Evolutionary conservation across 2,329 filamentous ascomycete species (phyloP), one percentile per base, ranked within the genome.

Genomic region (Colletotrichum viniferum): DNA sequence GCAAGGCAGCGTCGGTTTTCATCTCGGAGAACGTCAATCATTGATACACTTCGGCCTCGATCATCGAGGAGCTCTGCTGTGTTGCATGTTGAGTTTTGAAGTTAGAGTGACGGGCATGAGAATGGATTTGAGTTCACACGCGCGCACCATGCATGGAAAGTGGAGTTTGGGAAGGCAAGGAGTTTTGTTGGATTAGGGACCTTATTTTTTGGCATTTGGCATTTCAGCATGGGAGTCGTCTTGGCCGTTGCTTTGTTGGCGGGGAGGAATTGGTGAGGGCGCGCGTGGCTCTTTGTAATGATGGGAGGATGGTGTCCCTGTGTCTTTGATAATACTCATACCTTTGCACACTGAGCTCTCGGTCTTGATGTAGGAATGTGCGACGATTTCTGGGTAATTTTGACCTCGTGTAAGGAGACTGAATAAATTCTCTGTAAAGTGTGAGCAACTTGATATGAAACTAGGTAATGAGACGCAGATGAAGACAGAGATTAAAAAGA

Each of bases 71-170:
- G 58, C 63, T 69, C 70, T 14, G 36, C 34, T 10, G 18, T 76
- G 58, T 60, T 65, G 48, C 73, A 76, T 56, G 58, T 76, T 64
- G 73, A 76, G 34, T 76, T 76, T 73, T 76, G 28, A 69, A 52
- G n/a, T 24, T 13, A n/a, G n/a, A 52, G 43, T 24, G n/a, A 21
- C 4, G n/a, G n/a, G n/a, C n/a, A 52, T 21, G n/a, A 52, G 43
- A 52, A 52, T 52, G 43, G n/a, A 52, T 52, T 52, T 21, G 43
- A 52, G 43, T 52, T 52, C 43, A 52, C 43, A 21, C n/a, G 12
- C 43, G 43, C 43, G n/a, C 43, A 52, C n/a, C 43, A 52, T 52
- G 43, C 43, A 52, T 52, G n/a, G 43, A 52, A 52, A 52, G 43
- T 52, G 43, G 43, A 52, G 43, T 52, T 21, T 21, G 43, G 43